phyloP scores from a whole-genome alignment of 306 rosid species.

The Gleditsia sinensis region DNA sequence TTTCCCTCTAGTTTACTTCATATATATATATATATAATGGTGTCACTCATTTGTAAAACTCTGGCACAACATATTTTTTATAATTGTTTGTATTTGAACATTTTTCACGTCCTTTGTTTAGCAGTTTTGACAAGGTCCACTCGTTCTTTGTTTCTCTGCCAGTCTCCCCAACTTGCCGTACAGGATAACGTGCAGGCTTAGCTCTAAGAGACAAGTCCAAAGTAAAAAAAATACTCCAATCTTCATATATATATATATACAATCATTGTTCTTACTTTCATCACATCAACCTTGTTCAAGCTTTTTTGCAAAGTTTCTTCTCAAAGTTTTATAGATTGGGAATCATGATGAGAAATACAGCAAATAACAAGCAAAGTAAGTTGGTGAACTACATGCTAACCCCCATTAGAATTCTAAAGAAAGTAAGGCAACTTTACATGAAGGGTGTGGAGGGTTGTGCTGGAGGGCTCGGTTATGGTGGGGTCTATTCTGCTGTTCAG shows the following conservation, averaged over 20 bases:
- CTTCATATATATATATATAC: not conserved
- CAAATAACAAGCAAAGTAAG: conserved; percentile 26
- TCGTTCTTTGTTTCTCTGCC: not conserved
- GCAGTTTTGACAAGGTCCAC: conserved; percentile 7
- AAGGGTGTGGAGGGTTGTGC: conserved; percentile 43
- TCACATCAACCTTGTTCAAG: not conserved
- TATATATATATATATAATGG: too few species aligned
- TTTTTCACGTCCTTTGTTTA: not conserved
- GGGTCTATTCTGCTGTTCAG: not conserved
- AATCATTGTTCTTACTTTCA: not conserved
- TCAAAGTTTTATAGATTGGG: not conserved
- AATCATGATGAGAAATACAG: conserved; percentile 26
- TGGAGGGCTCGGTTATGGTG: conserved; percentile 33
- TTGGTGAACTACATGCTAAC: conserved; percentile 27
- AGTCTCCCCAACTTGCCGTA: conserved; percentile 29
- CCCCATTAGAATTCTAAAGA: conserved; percentile 50
- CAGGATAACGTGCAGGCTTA: not conserved
- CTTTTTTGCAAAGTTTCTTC: too few species aligned
- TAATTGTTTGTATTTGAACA: not conserved
- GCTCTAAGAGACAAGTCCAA: conserved; percentile 7
- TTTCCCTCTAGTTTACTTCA: too few species aligned
- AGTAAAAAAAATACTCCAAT: not conserved
- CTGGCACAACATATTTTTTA: not conserved
- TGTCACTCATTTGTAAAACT: too few species aligned
- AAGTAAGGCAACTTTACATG: conserved; percentile 45